phyloP scores from a whole-genome alignment of 1,139 yeast genomes.

The Zhuliangozyma parablackwelliae region DNA sequence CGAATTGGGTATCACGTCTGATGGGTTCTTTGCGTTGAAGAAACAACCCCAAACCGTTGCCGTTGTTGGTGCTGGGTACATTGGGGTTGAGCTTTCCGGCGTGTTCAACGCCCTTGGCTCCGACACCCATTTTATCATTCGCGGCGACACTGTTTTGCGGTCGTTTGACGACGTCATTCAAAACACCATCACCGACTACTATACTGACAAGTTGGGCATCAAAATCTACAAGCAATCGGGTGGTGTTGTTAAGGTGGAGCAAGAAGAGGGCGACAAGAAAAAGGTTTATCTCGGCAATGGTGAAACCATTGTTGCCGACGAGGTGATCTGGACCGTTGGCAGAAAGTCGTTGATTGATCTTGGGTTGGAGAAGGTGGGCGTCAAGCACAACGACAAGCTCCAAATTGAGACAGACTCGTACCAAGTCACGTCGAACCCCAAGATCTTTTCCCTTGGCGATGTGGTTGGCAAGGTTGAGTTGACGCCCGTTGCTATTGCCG shows the following conservation, averaged over 20 bases:
- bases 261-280: slow-evolving; percentile 55
- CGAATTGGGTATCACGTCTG: slow-evolving; percentile 82
- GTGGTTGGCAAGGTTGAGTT: slow-evolving; percentile 87
- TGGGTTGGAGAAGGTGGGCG: slow-evolving; percentile 73
- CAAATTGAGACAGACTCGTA: slow-evolving; percentile 79
- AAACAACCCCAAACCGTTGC: slow-evolving; percentile 89
- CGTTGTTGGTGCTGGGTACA: slow-evolving; percentile 96
- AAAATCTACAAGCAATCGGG: slow-evolving; percentile 65
- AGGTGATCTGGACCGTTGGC: slow-evolving; percentile 90
- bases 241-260: slow-evolving; percentile 57
- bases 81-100: slow-evolving; percentile 93
- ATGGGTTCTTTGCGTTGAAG: slow-evolving; percentile 81
- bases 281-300: slow-evolving; percentile 57
- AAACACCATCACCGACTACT: slow-evolving; percentile 71
- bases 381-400: slow-evolving; percentile 51
- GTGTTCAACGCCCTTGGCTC: slow-evolving; percentile 84
- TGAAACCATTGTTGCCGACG: slow-evolving; percentile 63
- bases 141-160: slow-evolving; percentile 88
- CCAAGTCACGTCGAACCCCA: slow-evolving; percentile 72
- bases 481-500: slow-evolving; percentile 98
- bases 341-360: slow-evolving; percentile 72
- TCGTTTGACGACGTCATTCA: slow-evolving; percentile 82
- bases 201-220: slow-evolving; percentile 71
- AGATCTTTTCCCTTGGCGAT: slow-evolving; percentile 87
- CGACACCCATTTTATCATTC: slow-evolving; percentile 81